Evolutionary conservation across 2,329 filamentous ascomycete genomes (phyloP).

Genomic region (Chlorencoelia australis): DNA sequence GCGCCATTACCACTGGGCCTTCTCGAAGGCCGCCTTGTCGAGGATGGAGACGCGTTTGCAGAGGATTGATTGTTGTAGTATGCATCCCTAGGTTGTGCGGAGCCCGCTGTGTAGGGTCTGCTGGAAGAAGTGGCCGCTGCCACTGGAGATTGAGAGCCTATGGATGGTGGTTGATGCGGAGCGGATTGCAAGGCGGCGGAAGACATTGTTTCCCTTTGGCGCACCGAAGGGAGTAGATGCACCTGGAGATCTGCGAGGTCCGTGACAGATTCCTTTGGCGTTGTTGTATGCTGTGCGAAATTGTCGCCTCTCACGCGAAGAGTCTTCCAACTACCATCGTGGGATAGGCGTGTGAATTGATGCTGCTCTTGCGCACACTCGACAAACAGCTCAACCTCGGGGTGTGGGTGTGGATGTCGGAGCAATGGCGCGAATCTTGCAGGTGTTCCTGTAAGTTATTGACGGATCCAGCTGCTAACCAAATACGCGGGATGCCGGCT

Average conservation of each 20-base stretch:
- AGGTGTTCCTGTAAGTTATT: too few relatives aligned
- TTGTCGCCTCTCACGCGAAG: conserved; percentile 31
- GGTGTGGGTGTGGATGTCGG: too few relatives aligned
- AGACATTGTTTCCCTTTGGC: conserved; percentile 40
- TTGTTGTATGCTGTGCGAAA: conserved; percentile 14
- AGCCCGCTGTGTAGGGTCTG: conserved; percentile 43
- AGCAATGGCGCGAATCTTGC: too few relatives aligned
- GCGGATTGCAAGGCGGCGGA: conserved; percentile 53
- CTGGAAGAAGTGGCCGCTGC: conserved; percentile 34
- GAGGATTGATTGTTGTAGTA: conserved; percentile 36
- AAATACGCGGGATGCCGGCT: too few relatives aligned
- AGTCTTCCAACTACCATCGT: conserved; percentile 35
- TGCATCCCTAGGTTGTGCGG: conserved; percentile 43
- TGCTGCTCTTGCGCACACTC: too few relatives aligned
- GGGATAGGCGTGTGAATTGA: too few relatives aligned
- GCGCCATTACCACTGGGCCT: conserved; percentile 41
- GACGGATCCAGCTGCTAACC: too few relatives aligned
- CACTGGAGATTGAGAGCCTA: conserved; percentile 37
- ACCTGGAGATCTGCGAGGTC: too few relatives aligned
- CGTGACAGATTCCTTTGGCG: background rate
- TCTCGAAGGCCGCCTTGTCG: conserved; percentile 41
- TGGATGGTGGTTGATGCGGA: conserved; percentile 41
- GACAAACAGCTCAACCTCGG: too few relatives aligned
- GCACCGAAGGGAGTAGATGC: conserved; percentile 4
- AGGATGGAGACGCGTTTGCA: conserved; percentile 36